Percentiles rank a stretch among this genome's conserved stretches.
phyloP scores from a whole-genome alignment of 2,329 filamentous ascomycete genomes.

The Aspergillus calidoustus region DNA sequence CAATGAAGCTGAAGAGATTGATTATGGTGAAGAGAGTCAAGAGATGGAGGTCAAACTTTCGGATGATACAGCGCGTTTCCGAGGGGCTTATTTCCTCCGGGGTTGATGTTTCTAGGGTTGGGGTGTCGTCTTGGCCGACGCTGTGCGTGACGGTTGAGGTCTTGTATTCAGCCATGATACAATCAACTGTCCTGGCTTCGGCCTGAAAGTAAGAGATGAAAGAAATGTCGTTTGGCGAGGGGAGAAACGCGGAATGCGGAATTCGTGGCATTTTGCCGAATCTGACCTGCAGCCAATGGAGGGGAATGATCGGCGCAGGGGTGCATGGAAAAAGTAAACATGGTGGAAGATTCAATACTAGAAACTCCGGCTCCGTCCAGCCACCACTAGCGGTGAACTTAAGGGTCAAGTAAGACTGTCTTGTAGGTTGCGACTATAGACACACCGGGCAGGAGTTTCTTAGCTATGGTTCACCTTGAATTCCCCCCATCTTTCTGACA shows the following conservation, averaged over 20 bases:
- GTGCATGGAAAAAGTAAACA: background rate
- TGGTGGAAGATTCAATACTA: background rate
- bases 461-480: too few relatives aligned
- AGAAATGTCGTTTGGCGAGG: background rate
- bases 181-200: too few relatives aligned
- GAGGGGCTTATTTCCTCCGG: background rate
- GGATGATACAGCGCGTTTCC: conserved; percentile 27
- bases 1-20: conserved; percentile 34
- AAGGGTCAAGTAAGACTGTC: too few relatives aligned
- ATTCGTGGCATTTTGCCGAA: background rate
- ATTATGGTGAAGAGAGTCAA: conserved; percentile 39
- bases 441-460: too few relatives aligned
- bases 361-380: background rate
- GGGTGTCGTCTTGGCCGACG: background rate
- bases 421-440: too few relatives aligned
- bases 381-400: too few relatives aligned
- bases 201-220: background rate
- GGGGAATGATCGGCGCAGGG: background rate
- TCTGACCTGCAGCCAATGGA: background rate
- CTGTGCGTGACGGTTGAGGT: background rate
- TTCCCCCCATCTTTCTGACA: too few relatives aligned
- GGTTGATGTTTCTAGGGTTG: background rate
- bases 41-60: conserved; percentile 40
- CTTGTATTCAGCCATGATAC: background rate
- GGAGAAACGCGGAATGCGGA: background rate